phyloP scores from a whole-genome alignment of 257 asterid genomes.

The Dorcoceras hygrometricum region DNA sequence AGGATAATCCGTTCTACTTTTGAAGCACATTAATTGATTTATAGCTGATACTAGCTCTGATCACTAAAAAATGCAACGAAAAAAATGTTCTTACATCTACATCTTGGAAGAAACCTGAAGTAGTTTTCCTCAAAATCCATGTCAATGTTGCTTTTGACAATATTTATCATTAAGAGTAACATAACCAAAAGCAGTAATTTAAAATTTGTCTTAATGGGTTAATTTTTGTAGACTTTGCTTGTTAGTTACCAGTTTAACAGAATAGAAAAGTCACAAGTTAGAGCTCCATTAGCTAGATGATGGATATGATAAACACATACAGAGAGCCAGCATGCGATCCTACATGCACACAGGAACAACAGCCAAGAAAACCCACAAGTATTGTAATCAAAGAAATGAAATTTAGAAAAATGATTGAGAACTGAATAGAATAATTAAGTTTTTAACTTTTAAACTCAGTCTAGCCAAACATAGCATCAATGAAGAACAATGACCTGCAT shows the following conservation, averaged over 20 bases:
- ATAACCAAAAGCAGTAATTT: background rate
- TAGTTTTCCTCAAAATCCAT: background rate
- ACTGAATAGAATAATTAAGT: background rate
- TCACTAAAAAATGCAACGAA: background rate
- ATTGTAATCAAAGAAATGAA: conserved; percentile 1
- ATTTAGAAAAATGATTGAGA: conserved; percentile 7
- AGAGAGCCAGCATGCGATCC: conserved; percentile 2
- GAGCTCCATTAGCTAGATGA: conserved; percentile 1
- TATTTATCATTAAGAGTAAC: background rate
- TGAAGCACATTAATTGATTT: background rate
- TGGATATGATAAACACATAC: background rate
- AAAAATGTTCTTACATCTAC: conserved; percentile 4
- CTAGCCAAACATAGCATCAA: conserved; percentile 16
- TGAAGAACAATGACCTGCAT: conserved; percentile 67
- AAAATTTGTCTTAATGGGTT: conserved; percentile 1
- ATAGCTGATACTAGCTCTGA: background rate
- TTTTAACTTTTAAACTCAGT: background rate
- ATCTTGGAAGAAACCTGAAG: conserved; percentile 2
- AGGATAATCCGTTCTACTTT: conserved; percentile 5
- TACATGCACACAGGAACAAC: background rate
- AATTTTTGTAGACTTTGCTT: background rate
- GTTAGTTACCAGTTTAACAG: background rate
- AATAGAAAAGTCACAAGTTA: background rate
- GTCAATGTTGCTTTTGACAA: background rate
- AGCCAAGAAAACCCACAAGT: conserved; percentile 8